Percentiles rank a stretch among this genome's conserved stretches.
These are phyloP conservation scores for Amborella trichopoda DNA, from an alignment of 164 flowering plant species.

Conservation along the genomic window DNA sequence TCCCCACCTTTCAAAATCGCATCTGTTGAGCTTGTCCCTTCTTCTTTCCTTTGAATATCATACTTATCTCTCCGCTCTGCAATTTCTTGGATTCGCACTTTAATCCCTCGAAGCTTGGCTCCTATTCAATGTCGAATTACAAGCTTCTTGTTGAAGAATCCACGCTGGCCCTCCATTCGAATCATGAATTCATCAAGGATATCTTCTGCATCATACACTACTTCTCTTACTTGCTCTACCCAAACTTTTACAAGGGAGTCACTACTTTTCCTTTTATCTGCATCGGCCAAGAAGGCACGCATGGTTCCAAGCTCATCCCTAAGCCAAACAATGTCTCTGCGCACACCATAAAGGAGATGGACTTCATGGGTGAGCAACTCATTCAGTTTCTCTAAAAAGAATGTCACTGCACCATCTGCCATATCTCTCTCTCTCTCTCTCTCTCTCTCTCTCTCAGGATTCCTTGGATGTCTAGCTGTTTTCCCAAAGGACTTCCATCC, in stretches of 20 bases:
- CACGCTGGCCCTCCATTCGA: not conserved
- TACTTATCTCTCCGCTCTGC: not conserved
- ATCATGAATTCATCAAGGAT: conserved; percentile 5
- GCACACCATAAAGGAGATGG: conserved; percentile 1
- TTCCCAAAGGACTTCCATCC: too few relatives aligned
- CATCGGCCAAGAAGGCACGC: conserved; percentile 10
- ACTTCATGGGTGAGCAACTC: not conserved
- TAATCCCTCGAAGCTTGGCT: conserved; percentile 27
- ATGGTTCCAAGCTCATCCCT: conserved; percentile 5
- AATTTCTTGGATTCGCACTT: conserved; percentile 15
- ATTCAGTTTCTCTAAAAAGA: conserved; percentile 4
- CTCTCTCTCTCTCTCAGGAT: too few relatives aligned
- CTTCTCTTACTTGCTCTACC: conserved; percentile 2
- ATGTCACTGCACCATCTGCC: conserved; percentile 4
- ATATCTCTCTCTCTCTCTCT: conserved; percentile 4
- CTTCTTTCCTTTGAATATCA: conserved; percentile 6
- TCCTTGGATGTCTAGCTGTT: too few relatives aligned
- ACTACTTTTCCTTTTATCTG: conserved; percentile 2
- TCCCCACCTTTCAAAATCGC: conserved; percentile 2
- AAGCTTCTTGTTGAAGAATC: conserved; percentile 15
- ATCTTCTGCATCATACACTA: conserved; percentile 8
- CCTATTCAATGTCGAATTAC: conserved; percentile 14
- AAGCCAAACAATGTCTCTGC: conserved; percentile 2
- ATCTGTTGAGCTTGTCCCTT: too few relatives aligned
- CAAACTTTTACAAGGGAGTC: not conserved